A percentile compares a stretch with the other conserved stretches of the same genome.
These are phyloP conservation scores for Alternaria metachromatica DNA, from an alignment of 2,329 filamentous ascomycete genomes.

Conservation along the genomic window DNA sequence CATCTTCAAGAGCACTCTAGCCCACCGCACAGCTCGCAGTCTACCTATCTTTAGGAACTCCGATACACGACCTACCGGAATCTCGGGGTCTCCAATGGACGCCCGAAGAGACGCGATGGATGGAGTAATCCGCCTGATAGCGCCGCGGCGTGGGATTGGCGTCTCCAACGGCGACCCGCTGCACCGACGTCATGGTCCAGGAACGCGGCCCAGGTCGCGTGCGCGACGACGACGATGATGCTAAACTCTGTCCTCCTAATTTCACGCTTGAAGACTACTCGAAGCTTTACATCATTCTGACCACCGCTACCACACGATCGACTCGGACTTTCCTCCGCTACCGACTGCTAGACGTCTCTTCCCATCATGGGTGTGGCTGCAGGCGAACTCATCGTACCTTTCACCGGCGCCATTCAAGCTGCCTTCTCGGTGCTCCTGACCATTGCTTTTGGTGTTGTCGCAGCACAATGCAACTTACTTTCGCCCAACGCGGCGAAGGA, in stretches of 20 bases:
- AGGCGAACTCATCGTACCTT: conserved; percentile 49
- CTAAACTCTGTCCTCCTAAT: not conserved
- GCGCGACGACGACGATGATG: conserved; percentile 6
- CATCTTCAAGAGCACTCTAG: not conserved
- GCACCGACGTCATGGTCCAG: conserved; percentile 15
- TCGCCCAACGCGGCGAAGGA: conserved; percentile 58
- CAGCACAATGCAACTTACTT: conserved; percentile 59
- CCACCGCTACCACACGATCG: not conserved
- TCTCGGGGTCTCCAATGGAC: not conserved
- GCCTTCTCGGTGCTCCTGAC: conserved; percentile 62
- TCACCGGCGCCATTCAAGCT: conserved; percentile 63
- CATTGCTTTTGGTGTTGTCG: conserved; percentile 59
- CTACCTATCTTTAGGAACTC: not conserved
- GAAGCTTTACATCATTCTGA: not conserved
- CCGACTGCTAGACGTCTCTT: not conserved
- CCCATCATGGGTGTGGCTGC: conserved; percentile 28
- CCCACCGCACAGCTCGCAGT: not conserved
- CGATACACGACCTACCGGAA: not conserved
- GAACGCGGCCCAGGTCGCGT: conserved; percentile 15
- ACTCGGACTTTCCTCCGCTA: not conserved
- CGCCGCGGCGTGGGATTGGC: conserved; percentile 14
- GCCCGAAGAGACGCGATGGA: not conserved
- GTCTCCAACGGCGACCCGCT: not conserved
- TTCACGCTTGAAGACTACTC: not conserved
- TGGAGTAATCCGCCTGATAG: not conserved